Percentiles rank a stretch among this genome's conserved stretches.
phyloP scores from a whole-genome alignment of 2,329 filamentous ascomycete species.

The Ophiostoma sp. region DNA sequence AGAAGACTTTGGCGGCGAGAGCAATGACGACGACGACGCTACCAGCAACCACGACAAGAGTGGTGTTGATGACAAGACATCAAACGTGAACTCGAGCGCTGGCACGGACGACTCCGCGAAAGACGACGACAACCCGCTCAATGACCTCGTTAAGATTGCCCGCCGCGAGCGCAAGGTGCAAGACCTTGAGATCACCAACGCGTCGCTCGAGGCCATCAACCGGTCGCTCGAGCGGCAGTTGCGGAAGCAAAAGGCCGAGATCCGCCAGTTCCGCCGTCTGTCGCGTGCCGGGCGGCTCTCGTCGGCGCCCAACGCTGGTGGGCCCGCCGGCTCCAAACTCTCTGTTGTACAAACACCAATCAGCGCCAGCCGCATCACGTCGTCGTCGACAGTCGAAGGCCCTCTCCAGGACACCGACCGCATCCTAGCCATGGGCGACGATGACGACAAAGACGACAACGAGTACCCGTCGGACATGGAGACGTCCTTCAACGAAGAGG shows the following conservation, averaged over 20 bases:
- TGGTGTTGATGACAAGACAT: conserved; percentile 27
- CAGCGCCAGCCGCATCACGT: conserved; percentile 40
- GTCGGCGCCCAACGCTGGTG: conserved; percentile 30
- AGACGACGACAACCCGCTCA: conserved; percentile 55
- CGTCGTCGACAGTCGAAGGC: conserved; percentile 39
- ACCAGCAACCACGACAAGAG: not conserved
- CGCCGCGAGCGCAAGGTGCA: conserved; percentile 89
- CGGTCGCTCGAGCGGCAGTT: conserved; percentile 85
- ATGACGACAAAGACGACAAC: conserved; percentile 36
- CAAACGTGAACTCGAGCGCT: not conserved
- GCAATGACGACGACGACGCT: conserved; percentile 22
- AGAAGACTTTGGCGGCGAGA: conserved; percentile 41
- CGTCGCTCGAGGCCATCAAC: conserved; percentile 91
- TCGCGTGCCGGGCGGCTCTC: conserved; percentile 74
- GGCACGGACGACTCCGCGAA: conserved; percentile 5
- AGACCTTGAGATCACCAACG: conserved; percentile 94
- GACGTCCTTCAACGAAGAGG: conserved; percentile 30
- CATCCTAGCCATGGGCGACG: conserved; percentile 37
- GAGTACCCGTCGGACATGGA: conserved; percentile 33
- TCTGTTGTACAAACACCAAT: not conserved
- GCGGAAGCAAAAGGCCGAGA: conserved; percentile 80
- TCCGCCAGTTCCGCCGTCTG: conserved; percentile 79
- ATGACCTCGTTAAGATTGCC: conserved; percentile 79
- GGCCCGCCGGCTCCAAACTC: conserved; percentile 22
- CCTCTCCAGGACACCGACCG: conserved; percentile 39